Base-by-base conservation (phyloP, 176 grass and related monocot genomes). In the Raddia distichophylla region DNA sequence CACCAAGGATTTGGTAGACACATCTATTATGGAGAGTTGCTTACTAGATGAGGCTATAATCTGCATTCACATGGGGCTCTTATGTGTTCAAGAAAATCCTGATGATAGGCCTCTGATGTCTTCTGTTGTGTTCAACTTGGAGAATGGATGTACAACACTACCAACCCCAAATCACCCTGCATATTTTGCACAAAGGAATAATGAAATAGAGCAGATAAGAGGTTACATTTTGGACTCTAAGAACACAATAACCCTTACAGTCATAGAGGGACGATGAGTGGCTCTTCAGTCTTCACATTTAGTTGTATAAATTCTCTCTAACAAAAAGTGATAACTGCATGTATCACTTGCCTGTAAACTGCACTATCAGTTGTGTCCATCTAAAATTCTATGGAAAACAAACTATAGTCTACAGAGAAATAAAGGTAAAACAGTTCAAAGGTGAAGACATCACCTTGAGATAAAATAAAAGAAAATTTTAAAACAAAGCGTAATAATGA, bases 31-130 rank as follows among this genome's bases (percentile, higher is more conserved):
- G 53, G 34, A 42, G 11, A 58, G n/a, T 11, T 92, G 82, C 65
- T 53, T 17, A 20, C 2, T 76, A 2, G 74, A 27, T 32, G 90
- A 86, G 69, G 63, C 59, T 51, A 2, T 67, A 3, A 40, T 76
- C 6, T 89, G 86, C 49, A 40, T 89, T 49, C 81, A 92, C 3
- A 54, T 80, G 48, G 83, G 16, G 3, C 73, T 92, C 10, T 53
- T 92, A 16, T 89, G 90, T 51, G 83, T 92, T 8, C 86, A 89
- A n/a, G 86, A 92, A 19, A 76, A 74, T 11, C 37, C 37, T 40
- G 42, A 91, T 15, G 82, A 88, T 73, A 87, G 82, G 35, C 89
- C 82, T 14, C 54, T 66, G 13, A 88, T 91, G 71, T 84, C 73
- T 18, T 67, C 42, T 16, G 66, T 86, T 18, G 71, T 91, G n/a